Percentiles rank a stretch among this genome's conserved stretches.
phyloP scores from a whole-genome alignment of 2,329 filamentous ascomycete species.

The Xylariaceae sp. region DNA sequence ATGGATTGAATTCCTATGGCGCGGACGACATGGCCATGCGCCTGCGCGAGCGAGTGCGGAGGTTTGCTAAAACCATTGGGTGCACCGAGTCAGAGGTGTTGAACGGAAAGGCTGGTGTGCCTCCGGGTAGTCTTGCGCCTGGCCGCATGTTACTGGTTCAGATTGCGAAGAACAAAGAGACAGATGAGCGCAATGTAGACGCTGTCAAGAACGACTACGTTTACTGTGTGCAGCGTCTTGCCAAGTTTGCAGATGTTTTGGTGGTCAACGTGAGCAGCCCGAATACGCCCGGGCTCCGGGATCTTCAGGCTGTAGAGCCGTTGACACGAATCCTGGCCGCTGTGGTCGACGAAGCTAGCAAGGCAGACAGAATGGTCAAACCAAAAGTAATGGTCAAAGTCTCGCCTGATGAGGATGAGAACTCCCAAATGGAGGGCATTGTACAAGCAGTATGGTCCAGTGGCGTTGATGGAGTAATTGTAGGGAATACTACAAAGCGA shows the following conservation, averaged over 20 bases:
- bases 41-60: conserved; percentile 71
- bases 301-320: conserved; percentile 79
- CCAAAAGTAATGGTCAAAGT: conserved; percentile 97
- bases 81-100: conserved; percentile 70
- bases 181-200: conserved; percentile 76
- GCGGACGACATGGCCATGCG: conserved; percentile 81
- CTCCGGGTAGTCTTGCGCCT: conserved; percentile 71
- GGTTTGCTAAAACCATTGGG: conserved; percentile 69
- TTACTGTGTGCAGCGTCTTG: conserved; percentile 80
- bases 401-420: conserved; percentile 87
- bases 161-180: conserved; percentile 94
- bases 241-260: conserved; percentile 87
- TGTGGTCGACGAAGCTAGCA: conserved; percentile 74
- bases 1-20: conserved; percentile 88
- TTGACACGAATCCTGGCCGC: conserved; percentile 75
- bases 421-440: conserved; percentile 81
- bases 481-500: conserved; percentile 93
- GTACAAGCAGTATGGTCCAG: conserved; percentile 78
- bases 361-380: conserved; percentile 64
- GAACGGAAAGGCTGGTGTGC: conserved; percentile 71
- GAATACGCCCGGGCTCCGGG: conserved; percentile 87
- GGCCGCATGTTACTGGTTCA: conserved; percentile 85
- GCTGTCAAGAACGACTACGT: conserved; percentile 80
- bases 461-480: conserved; percentile 91
- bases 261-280: conserved; percentile 97